Conservation (phyloP, 2,329 filamentous ascomycete species). For the Talaromyces sp. region DNA sequence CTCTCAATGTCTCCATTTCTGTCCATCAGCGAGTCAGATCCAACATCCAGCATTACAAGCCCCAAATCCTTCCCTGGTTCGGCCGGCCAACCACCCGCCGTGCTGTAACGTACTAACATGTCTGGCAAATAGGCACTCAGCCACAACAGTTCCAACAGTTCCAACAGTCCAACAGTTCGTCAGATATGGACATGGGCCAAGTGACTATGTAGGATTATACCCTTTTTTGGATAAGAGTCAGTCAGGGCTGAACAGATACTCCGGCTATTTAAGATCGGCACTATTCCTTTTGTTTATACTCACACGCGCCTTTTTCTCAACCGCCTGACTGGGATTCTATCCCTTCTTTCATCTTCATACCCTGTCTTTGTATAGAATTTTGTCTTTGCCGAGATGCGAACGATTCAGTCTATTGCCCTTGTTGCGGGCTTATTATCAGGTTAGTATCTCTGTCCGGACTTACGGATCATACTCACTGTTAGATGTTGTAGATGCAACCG, state of each 20-base stretch:
- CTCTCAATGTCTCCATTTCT: background rate
- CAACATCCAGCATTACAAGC: background rate
- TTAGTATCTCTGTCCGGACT: background rate
- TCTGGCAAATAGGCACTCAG: background rate
- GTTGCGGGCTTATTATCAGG: conserved; percentile 14
- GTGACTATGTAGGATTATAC: background rate
- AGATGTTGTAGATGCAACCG: background rate
- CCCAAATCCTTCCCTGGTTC: background rate
- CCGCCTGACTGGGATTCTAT: background rate
- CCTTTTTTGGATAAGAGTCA: background rate
- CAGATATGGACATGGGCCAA: background rate
- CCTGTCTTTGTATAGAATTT: background rate
- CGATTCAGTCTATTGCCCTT: conserved; percentile 8
- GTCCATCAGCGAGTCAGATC: background rate
- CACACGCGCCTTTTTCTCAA: background rate
- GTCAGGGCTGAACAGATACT: background rate
- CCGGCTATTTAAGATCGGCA: background rate
- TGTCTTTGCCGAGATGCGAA: background rate
- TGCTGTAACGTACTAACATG: too few relatives aligned
- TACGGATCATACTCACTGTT: background rate
- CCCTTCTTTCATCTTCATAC: background rate
- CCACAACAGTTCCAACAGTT: background rate
- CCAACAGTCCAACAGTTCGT: background rate
- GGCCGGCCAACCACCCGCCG: background rate
- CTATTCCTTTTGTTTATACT: background rate